Percentiles rank a stretch among this genome's conserved stretches.
Evolutionary conservation across 163 green algal genomes (phyloP).

Genomic region (Volvox carteri): DNA sequence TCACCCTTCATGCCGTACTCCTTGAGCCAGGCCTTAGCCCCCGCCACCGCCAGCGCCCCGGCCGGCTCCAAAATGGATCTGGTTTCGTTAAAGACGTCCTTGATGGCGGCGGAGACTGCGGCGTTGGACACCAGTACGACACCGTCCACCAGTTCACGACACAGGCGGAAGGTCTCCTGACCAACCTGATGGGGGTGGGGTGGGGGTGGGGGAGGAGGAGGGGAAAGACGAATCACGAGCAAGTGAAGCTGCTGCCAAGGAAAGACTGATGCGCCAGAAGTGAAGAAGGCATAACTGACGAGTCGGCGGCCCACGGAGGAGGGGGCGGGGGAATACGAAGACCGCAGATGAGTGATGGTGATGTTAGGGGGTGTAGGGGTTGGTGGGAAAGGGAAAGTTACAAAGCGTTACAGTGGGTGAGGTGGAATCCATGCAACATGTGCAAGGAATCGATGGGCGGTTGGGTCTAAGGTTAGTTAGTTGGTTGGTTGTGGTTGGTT

Average conservation of each 20-base stretch:
- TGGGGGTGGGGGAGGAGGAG: too few relatives aligned
- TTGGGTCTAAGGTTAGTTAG: too few relatives aligned
- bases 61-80: constrained; percentile 97
- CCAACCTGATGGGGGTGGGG: constrained; percentile 77
- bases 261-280: too few relatives aligned
- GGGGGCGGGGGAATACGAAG: neutral
- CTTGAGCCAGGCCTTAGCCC: constrained; percentile 92
- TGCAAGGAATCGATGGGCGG: too few relatives aligned
- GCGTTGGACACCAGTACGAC: constrained; percentile 95
- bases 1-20: constrained; percentile 67
- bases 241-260: too few relatives aligned
- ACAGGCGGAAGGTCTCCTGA: constrained; percentile 96
- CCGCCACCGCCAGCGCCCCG: constrained; percentile 95
- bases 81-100: constrained; percentile 93
- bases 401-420: too few relatives aligned
- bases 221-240: too few relatives aligned
- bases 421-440: too few relatives aligned
- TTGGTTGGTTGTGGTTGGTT: too few relatives aligned
- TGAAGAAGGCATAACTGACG: neutral
- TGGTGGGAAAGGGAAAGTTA: too few relatives aligned
- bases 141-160: constrained; percentile 92
- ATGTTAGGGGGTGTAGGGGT: too few relatives aligned
- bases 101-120: constrained; percentile 92
- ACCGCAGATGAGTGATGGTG: too few relatives aligned
- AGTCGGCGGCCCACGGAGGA: neutral